Base-by-base conservation (phyloP, 106 monocot genomes). In the Dendrobium nobile region DNA sequence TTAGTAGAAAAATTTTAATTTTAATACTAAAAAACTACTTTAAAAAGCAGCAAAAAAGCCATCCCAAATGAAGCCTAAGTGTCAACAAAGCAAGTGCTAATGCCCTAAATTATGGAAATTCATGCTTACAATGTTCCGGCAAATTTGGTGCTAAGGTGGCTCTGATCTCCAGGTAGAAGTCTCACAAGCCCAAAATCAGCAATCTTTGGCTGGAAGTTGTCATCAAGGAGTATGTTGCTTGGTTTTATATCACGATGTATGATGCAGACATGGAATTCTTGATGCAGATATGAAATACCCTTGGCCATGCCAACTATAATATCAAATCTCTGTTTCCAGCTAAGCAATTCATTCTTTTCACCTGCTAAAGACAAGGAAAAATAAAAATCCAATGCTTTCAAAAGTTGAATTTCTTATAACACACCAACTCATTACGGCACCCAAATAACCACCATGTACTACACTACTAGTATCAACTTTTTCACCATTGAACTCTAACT, bases 201-300 rank as follows among this genome's bases (percentile, higher is more conserved):
- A 80, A 93, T 87, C 72, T 75, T 90, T 20, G 93, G 89, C 76
- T 85, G 88, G 43, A 93, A 88, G 70, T 90, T 83, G 15, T 87
- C 90, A 77, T 90, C 92, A 67, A 92, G 92, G 26, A 92, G 80
- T 37, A 88, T 72, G 74, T 90, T 92, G 77, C 89, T 92, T 27
- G 88, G 86, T 78, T 92, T 92, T 82, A 92, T 92, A 48, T 92
- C 92, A 27, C 92, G 87, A 28, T 92, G 89, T 80, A 92, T 93
- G 73, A 93, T 85, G 26, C 88, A 82, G 18, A 90, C 90, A 88
- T 93, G 87, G 44, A 90, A 93, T 55, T 93, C 90, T 10, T 90
- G 83, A 77, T 93, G 93, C 15, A 93, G 84, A 79, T 93, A 93
- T n/a, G 88, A 82, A 55, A 93, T 88, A 37, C 93, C 90, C 67